Percentiles rank a stretch among this genome's conserved stretches.
Conservation (phyloP, 331 rosid genomes). For the Malus hybrid region DNA sequence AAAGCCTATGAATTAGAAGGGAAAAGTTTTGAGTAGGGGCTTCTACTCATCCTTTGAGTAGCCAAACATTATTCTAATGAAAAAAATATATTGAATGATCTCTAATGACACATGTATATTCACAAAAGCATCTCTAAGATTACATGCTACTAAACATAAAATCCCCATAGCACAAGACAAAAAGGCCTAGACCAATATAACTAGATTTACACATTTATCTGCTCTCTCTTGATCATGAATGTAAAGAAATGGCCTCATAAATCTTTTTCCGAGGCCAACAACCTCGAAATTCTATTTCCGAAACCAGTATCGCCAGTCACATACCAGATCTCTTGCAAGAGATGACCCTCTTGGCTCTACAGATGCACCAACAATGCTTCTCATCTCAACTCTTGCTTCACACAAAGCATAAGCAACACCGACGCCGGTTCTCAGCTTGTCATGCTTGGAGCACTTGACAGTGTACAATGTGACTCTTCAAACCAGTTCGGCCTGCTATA, state of each 20-base stretch:
- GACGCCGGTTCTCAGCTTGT: constrained; percentile 1
- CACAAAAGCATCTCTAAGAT: constrained; percentile 40
- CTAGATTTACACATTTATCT: constrained; percentile 58
- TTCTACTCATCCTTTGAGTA: too few species aligned
- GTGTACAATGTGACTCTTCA: constrained; percentile 95
- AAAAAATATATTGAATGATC: constrained; percentile 18
- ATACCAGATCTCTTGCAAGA: constrained; percentile 3
- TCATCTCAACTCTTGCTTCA: constrained; percentile 12
- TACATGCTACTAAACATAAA: constrained; percentile 33
- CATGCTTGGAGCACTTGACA: constrained; percentile 97
- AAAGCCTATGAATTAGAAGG: too few species aligned
- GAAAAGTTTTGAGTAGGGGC: too few species aligned
- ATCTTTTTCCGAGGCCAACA: constrained; percentile 32
- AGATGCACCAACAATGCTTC: constrained; percentile 2
- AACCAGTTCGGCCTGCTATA: constrained; percentile 77
- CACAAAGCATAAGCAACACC: constrained; percentile 13
- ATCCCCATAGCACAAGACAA: constrained; percentile 33
- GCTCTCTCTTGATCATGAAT: constrained; percentile 31
- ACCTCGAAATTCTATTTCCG: background rate
- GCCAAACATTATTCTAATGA: background rate
- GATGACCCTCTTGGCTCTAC: background rate
- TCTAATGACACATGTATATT: constrained; percentile 44
- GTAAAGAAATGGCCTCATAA: constrained; percentile 41
- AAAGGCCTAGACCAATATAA: constrained; percentile 31
- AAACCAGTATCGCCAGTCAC: background rate